phyloP scores from a whole-genome alignment of 2,329 filamentous ascomycete genomes.

The Exophiala sideris region DNA sequence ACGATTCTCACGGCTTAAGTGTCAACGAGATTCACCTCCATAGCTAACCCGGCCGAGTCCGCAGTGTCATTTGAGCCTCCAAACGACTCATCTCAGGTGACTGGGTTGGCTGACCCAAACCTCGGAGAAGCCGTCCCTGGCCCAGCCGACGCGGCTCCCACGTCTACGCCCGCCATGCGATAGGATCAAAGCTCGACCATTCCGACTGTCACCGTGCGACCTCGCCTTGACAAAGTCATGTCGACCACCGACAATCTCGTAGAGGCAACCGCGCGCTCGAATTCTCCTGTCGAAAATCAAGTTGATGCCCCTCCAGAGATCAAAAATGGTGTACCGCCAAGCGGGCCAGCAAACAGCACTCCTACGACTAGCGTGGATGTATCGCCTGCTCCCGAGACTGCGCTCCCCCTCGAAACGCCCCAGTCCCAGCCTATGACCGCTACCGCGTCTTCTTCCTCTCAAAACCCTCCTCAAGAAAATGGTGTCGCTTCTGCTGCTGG shows the following conservation, averaged over 20 bases:
- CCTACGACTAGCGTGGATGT: conserved; percentile 18
- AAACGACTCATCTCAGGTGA: not conserved
- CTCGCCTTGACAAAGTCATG: conserved; percentile 19
- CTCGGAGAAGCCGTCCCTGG: conserved; percentile 8
- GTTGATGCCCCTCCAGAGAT: conserved; percentile 6
- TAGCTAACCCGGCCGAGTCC: no score
- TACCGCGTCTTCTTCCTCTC: conserved; percentile 41
- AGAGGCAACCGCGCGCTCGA: conserved; percentile 13
- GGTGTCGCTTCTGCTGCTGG: conserved; percentile 53
- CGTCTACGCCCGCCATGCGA: conserved; percentile 18
- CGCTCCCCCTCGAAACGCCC: conserved; percentile 35
- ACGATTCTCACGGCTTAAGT: not conserved
- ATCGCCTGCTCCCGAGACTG: conserved; percentile 23
- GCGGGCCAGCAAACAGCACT: conserved; percentile 15
- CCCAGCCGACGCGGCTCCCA: conserved; percentile 3
- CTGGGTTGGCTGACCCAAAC: conserved; percentile 1
- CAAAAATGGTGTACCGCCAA: conserved; percentile 22
- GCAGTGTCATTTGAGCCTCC: no score
- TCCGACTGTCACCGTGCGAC: conserved; percentile 5
- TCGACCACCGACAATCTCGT: conserved; percentile 20
- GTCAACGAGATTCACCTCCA: no score
- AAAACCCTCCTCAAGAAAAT: conserved; percentile 36
- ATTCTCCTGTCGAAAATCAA: conserved; percentile 8
- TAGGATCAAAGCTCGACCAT: conserved; percentile 11
- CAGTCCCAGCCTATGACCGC: conserved; percentile 44